Conservation (phyloP, 1,284 basidiomycete genomes). For the Rhodotorula sp. region DNA sequence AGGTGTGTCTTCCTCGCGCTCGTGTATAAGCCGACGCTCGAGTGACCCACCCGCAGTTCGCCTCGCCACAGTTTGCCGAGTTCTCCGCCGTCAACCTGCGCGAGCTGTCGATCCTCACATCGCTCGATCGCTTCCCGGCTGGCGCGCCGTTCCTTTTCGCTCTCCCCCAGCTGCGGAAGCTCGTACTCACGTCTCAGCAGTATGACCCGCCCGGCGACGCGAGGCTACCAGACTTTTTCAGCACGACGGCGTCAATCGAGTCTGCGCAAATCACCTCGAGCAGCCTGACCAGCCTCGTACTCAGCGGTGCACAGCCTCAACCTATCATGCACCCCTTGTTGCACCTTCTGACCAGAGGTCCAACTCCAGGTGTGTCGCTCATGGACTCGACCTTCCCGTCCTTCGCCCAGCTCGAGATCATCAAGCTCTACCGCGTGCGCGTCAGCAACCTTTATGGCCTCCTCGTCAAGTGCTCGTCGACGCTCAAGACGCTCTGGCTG, state of each 20-base stretch:
- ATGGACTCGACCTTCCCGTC: conserved; percentile 12
- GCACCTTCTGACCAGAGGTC: no score
- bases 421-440: not conserved
- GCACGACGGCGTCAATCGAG: not conserved
- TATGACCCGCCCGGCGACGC: not conserved
- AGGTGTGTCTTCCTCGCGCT: not conserved
- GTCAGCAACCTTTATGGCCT: conserved; percentile 19
- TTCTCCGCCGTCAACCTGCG: conserved; percentile 22
- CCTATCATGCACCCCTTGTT: no score
- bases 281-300: not conserved
- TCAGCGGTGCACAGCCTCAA: conserved; percentile 1
- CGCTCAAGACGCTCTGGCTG: conserved; percentile 16
- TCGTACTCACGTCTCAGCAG: not conserved
- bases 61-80: conserved; percentile 20
- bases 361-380: not conserved
- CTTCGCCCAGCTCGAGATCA: conserved; percentile 2
- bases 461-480: conserved; percentile 1
- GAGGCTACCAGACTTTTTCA: conserved; percentile 24
- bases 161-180: conserved; percentile 7
- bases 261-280: conserved; percentile 3
- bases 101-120: not conserved
- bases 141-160: conserved; percentile 22
- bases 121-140: conserved; percentile 18
- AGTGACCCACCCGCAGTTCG: no score
- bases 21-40: not conserved